These are phyloP conservation scores for Solanum arcanum DNA, from an alignment of 257 asterid genomes.

Conservation along the genomic window DNA sequence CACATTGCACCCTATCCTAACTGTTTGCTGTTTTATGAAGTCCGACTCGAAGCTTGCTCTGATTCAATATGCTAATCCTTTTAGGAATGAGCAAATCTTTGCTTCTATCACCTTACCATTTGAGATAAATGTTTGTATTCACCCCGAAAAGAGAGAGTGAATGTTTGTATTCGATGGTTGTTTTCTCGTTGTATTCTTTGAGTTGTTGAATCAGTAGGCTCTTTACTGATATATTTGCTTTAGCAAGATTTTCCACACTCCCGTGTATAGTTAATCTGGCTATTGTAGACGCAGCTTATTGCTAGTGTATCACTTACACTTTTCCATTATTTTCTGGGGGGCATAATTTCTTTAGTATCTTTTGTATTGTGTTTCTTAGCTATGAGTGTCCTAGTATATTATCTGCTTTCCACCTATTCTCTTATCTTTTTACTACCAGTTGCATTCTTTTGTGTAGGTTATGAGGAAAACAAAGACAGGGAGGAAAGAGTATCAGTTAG, in stretches of 20 bases:
- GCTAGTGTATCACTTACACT: background rate
- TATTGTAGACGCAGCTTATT: background rate
- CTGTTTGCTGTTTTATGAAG: background rate
- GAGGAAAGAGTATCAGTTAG: constrained; percentile 86
- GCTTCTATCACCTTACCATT: background rate
- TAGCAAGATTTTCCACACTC: background rate
- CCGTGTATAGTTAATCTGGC: background rate
- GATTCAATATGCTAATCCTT: background rate
- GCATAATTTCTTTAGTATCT: background rate
- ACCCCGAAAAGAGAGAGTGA: background rate
- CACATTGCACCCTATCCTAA: background rate
- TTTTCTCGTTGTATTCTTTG: background rate
- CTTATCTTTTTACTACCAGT: constrained; percentile 1
- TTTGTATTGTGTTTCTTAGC: background rate
- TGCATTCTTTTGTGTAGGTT: constrained; percentile 44
- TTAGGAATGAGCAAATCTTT: background rate
- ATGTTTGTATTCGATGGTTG: background rate
- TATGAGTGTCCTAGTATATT: background rate
- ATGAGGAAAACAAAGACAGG: constrained; percentile 70
- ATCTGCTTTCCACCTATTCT: background rate
- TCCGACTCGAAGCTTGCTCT: background rate
- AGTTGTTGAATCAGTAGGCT: background rate
- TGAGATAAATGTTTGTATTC: background rate
- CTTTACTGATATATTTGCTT: background rate
- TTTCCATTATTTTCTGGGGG: background rate